Evolutionary conservation across 2,329 filamentous ascomycete genomes (phyloP), one percentile per base, ranked within the genome.

Genomic region (Fusarium lateritium): DNA sequence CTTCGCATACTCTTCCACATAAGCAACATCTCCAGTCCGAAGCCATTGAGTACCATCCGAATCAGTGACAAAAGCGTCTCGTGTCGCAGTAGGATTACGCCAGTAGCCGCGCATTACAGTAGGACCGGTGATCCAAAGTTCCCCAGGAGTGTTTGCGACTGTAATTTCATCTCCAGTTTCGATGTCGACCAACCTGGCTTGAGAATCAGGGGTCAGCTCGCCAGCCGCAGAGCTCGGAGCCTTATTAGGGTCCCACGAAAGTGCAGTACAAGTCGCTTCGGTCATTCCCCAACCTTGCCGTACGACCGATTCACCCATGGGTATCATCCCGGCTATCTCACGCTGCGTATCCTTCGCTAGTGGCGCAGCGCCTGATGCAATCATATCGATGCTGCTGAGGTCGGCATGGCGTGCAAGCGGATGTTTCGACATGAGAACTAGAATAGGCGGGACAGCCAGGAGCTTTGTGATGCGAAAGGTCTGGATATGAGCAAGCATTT

Each of bases 221-320:
- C 74, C 74, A 19, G 74, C 72, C 17, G 74, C 75, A 42, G 71
- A 59, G 36, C 70, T 75, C 17, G 67, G 63, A 9, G 67, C 52
- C 43, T 67, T 65, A 75, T 94, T 95, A 21, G 93, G 85, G 66
- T 92, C 84, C 85, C 89, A 94, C 8, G 84, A 84, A 14, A 92
- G 84, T 19, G 87, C 83, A 1, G 91, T 89, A 77, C 93, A 95
- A 1, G 93, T 96, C 4, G 86, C 81, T 76, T 96, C 93, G 2
- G 93, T 96, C 93, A 97, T 95, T 7, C 94, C 94, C 91, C 92
- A 97, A 6, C 92, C 93, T 78, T 95, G 93, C 75, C 82, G 81
- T 14, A 85, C 67, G 4, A 69, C 54, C 9, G 85, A 56, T 2
- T 76, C 71, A 5, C 75, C 73, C 26, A 67, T 55, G 3, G 78